Percentiles rank a stretch among this genome's conserved stretches.
Evolutionary conservation across 352 stramenopile genomes (phyloP).

Genomic region (Pythium rishiriense): DNA sequence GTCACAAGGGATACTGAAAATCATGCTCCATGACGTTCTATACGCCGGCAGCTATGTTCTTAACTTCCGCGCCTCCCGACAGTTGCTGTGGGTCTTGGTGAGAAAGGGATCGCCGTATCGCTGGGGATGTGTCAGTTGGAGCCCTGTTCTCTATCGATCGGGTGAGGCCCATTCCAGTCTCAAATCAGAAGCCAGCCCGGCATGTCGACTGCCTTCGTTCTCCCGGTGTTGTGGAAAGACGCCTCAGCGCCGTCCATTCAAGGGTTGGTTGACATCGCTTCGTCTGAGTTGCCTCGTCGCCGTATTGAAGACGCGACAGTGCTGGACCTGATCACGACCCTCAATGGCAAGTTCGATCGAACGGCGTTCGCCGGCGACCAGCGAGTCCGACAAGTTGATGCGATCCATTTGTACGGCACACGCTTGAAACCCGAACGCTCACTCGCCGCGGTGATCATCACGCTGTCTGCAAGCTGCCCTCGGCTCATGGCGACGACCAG

Average conservation of each 20-base stretch:
- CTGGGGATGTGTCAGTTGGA: neutral
- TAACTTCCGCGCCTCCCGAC: too few species aligned
- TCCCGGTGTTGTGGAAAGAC: slow-evolving; percentile 12
- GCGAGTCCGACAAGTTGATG: neutral
- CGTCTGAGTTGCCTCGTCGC: neutral
- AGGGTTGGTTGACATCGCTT: neutral
- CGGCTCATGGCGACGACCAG: slow-evolving; percentile 6
- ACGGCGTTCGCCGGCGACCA: neutral
- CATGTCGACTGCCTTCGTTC: neutral
- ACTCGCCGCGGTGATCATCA: neutral
- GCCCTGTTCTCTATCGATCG: neutral
- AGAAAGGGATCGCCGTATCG: neutral
- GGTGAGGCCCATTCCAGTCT: neutral
- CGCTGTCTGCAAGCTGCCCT: neutral
- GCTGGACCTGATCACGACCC: neutral
- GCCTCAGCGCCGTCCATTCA: neutral
- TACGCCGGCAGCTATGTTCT: too few species aligned
- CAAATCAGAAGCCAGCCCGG: neutral
- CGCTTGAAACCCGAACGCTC: neutral
- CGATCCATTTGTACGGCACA: slow-evolving; percentile 2
- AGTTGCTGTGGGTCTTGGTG: neutral
- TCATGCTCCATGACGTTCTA: too few species aligned
- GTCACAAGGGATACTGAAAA: too few species aligned
- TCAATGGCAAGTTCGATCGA: neutral
- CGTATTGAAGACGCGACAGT: neutral